phyloP scores from a whole-genome alignment of 495 filamentous ascomycete species.

The Parathielavia appendiculata region DNA sequence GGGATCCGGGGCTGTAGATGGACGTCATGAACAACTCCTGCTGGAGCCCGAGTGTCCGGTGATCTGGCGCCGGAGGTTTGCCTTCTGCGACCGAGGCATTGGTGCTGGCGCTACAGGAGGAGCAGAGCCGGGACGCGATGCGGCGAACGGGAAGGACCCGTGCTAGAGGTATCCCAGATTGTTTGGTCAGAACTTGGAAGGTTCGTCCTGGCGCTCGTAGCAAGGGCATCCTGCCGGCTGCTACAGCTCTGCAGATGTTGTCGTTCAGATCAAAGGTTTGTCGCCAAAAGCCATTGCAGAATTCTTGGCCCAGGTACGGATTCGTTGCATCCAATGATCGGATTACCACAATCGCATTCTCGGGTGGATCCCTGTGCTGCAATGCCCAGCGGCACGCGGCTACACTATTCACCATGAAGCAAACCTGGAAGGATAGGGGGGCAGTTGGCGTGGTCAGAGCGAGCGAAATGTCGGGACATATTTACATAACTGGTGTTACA shows the following conservation, averaged over 20 bases:
- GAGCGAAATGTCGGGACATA: too few species aligned
- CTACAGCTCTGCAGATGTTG: not conserved
- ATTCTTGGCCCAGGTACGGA: too few species aligned
- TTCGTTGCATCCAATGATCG: too few species aligned
- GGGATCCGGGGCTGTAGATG: slow-evolving; percentile 77
- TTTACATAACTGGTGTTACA: too few species aligned
- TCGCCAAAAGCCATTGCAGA: too few species aligned
- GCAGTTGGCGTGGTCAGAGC: too few species aligned
- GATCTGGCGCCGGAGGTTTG: slow-evolving; percentile 47
- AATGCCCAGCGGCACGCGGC: too few species aligned
- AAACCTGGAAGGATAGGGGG: too few species aligned
- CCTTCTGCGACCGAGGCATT: slow-evolving; percentile 15
- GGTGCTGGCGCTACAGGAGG: slow-evolving; percentile 30
- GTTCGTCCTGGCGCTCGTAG: slow-evolving; percentile 21
- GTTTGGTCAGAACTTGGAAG: slow-evolving; percentile 13
- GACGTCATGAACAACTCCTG: slow-evolving; percentile 79
- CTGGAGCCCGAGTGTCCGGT: slow-evolving; percentile 62
- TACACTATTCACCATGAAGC: too few species aligned
- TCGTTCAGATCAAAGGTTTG: not conserved
- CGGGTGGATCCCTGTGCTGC: too few species aligned
- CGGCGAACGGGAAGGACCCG: not conserved
- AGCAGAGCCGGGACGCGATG: slow-evolving; percentile 22
- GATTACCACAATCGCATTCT: too few species aligned
- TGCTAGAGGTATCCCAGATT: slow-evolving; percentile 5
- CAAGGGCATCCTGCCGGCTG: slow-evolving; percentile 25